Evolutionary conservation across 2,329 filamentous ascomycete genomes (phyloP), one percentile per base, ranked within the genome.

Genomic region (Fusarium nodosum): DNA sequence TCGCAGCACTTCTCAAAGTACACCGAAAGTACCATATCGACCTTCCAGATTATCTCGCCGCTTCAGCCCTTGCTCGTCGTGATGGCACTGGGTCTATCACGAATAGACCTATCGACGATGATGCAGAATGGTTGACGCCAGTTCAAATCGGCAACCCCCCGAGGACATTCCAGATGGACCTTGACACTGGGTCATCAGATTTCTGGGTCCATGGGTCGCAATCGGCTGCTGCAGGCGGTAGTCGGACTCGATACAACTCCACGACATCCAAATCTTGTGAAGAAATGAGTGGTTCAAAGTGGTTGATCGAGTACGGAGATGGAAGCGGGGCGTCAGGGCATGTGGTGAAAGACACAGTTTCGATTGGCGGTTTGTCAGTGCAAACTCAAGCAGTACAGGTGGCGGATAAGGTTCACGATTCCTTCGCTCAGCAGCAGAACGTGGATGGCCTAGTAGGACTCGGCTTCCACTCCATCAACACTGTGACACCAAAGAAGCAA

Each of bases 121-220:
- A 82, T 44, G 59, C 69, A 31, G 80, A 82, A 68, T 83, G 80
- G 68, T 66, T 82, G 33, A 77, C 77, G 2, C 79, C 80, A 5
- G 80, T 83, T 9, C 74, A 78, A 36, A 81, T 83, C 24, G 82
- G 82, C 12, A 81, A 79, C 7, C 82, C 82, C 5, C 74, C 81
- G 12, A 79, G 81, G 67, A 81, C 78, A 1, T 74, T 84, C 33
- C 78, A 79, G 31, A 73, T 84, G 48, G 79, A 83, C 64, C 80
- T 84, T 42, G 82, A 84, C 50, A 84, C 83, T 0, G 83, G 82
- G 0, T 83, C 82, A 1, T 81, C 82, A 5, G 82, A 85, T 53
- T 74, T 84, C 20, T 84, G 83, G 83, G 83, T 85, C 2, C 84
- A 84, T 70, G 83, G 81, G 47, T 79, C 82, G 24, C 80, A 82